A percentile compares a stretch with the other conserved stretches of the same genome.
These are phyloP conservation scores for Globisporangium splendens DNA, from an alignment of 352 stramenopile species.

Conservation along the genomic window DNA sequence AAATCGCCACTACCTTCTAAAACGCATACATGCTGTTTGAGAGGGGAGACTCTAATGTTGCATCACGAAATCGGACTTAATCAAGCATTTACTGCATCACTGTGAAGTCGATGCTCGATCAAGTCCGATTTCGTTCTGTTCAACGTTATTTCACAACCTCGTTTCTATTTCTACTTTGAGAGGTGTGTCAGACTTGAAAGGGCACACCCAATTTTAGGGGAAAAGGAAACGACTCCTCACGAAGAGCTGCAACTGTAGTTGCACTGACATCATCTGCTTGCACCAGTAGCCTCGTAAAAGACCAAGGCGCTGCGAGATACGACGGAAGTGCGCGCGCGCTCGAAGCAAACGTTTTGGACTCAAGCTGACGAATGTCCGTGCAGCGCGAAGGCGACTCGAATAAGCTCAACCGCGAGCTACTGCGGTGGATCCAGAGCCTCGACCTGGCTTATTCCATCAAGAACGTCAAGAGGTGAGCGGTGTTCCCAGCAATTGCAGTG, in stretches of 20 bases:
- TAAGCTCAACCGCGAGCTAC: slow-evolving; percentile 86
- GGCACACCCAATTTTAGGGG: slow-evolving; percentile 1
- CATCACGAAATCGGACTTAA: too few relatives aligned
- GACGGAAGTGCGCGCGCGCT: too few relatives aligned
- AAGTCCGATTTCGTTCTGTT: background rate
- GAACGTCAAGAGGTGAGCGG: slow-evolving; percentile 85
- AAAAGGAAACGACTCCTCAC: background rate
- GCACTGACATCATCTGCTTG: background rate
- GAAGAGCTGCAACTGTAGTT: background rate
- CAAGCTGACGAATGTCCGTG: slow-evolving; percentile 7
- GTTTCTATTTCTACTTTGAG: slow-evolving; percentile 10
- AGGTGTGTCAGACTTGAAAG: too few relatives aligned
- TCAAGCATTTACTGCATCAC: too few relatives aligned
- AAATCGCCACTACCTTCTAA: slow-evolving; percentile 14
- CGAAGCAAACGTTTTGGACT: background rate
- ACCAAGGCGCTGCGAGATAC: background rate
- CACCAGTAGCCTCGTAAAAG: background rate
- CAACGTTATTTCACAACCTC: background rate
- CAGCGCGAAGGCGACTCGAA: slow-evolving; percentile 31
- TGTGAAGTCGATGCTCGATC: background rate
- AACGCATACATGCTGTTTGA: slow-evolving; percentile 11
- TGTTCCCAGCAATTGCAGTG: background rate
- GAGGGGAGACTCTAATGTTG: background rate
- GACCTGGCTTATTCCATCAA: slow-evolving; percentile 93
- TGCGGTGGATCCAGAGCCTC: slow-evolving; percentile 92